Percentiles rank a stretch among this genome's conserved stretches.
phyloP scores from a whole-genome alignment of 169 alveolate genomes.

The Cryptosporidium sp. region DNA sequence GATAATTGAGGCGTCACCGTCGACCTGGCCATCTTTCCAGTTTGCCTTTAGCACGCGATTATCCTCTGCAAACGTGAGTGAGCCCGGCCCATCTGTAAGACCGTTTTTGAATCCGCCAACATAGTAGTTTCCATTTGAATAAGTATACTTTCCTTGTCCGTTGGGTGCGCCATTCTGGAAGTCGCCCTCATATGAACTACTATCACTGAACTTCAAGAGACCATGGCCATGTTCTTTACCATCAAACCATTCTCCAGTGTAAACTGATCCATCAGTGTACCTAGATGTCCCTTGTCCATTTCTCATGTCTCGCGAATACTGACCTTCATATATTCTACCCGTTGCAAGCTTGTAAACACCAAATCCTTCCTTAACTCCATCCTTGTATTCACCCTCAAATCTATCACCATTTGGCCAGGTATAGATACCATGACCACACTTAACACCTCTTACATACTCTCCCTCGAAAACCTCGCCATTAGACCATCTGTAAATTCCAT shows the following conservation, averaged over 20 bases:
- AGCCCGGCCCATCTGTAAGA: constrained; percentile 75
- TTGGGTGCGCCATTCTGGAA: constrained; percentile 77
- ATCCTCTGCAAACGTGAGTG: constrained; percentile 69
- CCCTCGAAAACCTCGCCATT: constrained; percentile 81
- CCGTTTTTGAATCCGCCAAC: constrained; percentile 70
- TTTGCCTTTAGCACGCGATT: constrained; percentile 75
- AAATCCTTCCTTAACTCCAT: constrained; percentile 78
- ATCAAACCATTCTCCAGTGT: constrained; percentile 79
- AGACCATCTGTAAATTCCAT: constrained; percentile 89
- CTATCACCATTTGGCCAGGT: constrained; percentile 80
- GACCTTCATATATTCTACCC: constrained; percentile 82
- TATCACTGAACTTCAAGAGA: constrained; percentile 76
- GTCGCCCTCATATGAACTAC: constrained; percentile 78
- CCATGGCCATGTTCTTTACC: constrained; percentile 79
- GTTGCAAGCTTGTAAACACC: constrained; percentile 77
- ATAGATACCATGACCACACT: constrained; percentile 82
- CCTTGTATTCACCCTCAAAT: constrained; percentile 80
- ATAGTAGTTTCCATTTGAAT: constrained; percentile 77
- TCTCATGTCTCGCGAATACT: constrained; percentile 79
- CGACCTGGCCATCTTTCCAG: constrained; percentile 77
- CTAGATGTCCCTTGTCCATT: constrained; percentile 85
- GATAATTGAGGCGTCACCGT: constrained; percentile 76
- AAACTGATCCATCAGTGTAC: constrained; percentile 83
- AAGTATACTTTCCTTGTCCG: constrained; percentile 76
- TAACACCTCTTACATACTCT: constrained; percentile 79